phyloP scores from a whole-genome alignment of 805 yeast genomes.

The Cyberlindnera euphorbiiphila region DNA sequence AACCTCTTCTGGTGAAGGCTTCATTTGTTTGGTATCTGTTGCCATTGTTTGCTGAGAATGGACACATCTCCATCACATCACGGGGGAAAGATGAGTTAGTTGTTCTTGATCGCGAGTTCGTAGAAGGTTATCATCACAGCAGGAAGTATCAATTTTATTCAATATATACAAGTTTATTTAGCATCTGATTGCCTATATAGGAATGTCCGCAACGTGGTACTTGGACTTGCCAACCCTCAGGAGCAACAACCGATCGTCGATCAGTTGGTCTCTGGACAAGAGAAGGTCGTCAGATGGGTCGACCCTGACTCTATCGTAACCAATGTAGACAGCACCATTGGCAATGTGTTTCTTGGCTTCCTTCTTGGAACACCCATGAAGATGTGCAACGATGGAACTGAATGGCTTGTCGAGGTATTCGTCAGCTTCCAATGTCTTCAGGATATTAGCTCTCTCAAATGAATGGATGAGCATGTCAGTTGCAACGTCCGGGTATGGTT shows the following conservation, averaged over 20 bases:
- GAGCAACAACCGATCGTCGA: slow-evolving; percentile 58
- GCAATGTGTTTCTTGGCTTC: slow-evolving; percentile 60
- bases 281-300: slow-evolving; percentile 48
- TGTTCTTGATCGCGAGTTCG: no score
- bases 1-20: background rate
- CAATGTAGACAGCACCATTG: slow-evolving; percentile 72
- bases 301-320: slow-evolving; percentile 52
- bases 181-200: background rate
- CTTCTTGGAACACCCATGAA: slow-evolving; percentile 46
- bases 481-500: slow-evolving; percentile 42
- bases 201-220: slow-evolving; percentile 49
- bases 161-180: background rate
- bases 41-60: no score
- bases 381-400: slow-evolving; percentile 47
- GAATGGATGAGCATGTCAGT: slow-evolving; percentile 50
- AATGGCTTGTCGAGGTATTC: slow-evolving; percentile 40
- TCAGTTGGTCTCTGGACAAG: slow-evolving; percentile 44
- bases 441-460: slow-evolving; percentile 55
- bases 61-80: no score
- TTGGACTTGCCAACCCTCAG: slow-evolving; percentile 73
- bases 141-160: no score
- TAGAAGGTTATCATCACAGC: no score
- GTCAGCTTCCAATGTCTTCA: slow-evolving; percentile 33
- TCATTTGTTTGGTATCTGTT: no score
- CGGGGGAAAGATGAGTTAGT: no score